These are phyloP conservation scores for Anthostomella pinea DNA, from an alignment of 2,329 filamentous ascomycete species.

Conservation along the genomic window DNA sequence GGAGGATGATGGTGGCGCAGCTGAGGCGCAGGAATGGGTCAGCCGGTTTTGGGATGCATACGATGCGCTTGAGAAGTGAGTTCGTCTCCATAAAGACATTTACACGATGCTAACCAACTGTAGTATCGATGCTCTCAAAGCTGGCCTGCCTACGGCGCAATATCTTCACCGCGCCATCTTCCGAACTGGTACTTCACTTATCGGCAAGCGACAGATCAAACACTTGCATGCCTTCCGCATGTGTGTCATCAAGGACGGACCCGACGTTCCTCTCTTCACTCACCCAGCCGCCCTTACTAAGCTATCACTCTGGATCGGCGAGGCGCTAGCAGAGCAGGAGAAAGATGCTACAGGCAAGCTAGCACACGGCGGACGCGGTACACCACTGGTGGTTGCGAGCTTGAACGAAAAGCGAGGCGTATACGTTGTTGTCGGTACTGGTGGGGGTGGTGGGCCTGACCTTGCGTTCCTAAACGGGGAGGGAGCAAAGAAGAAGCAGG, in stretches of 20 bases:
- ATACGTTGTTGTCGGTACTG: constrained; percentile 90
- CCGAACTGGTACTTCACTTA: constrained; percentile 83
- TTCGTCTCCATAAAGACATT: constrained; percentile 26
- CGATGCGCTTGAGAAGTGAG: constrained; percentile 67
- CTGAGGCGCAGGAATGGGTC: constrained; percentile 63
- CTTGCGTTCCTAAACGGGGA: constrained; percentile 67
- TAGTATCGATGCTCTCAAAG: constrained; percentile 73
- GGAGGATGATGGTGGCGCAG: constrained; percentile 45
- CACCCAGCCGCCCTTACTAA: constrained; percentile 93
- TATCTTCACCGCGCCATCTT: constrained; percentile 90
- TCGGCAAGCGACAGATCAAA: constrained; percentile 91
- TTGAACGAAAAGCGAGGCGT: constrained; percentile 83
- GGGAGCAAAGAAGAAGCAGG: constrained; percentile 59
- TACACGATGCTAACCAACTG: constrained; percentile 28
- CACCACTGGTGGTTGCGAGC: constrained; percentile 85
- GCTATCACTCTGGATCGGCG: constrained; percentile 88
- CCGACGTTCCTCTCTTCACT: constrained; percentile 86
- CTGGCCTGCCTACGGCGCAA: constrained; percentile 78
- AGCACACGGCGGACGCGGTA: constrained; percentile 67
- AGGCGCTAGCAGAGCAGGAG: constrained; percentile 88
- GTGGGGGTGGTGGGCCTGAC: constrained; percentile 77
- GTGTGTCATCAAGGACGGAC: constrained; percentile 92
- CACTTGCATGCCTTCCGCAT: constrained; percentile 91
- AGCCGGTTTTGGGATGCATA: constrained; percentile 69
- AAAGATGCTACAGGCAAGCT: constrained; percentile 69